phyloP scores from a whole-genome alignment of 176 grass and related monocot species.

The Tuctoria greenei region DNA sequence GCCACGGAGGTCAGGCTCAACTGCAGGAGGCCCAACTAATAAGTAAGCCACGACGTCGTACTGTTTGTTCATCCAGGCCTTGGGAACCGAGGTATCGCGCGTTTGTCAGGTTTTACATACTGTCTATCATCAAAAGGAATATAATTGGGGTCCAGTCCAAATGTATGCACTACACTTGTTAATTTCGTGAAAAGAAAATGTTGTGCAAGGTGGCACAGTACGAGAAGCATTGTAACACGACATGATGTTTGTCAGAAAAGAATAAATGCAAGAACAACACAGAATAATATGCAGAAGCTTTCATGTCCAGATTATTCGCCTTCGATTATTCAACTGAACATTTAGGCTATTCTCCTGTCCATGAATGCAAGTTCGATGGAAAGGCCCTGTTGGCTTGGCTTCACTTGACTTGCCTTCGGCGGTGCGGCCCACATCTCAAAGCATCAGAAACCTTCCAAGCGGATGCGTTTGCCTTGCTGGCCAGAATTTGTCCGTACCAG shows the following conservation, averaged over 20 bases:
- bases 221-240: neutral
- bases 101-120: neutral
- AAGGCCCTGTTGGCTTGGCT: neutral
- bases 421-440: neutral
- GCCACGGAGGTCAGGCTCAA: constrained; percentile 68
- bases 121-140: neutral
- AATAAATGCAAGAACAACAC: neutral
- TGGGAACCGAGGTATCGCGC: constrained; percentile 41
- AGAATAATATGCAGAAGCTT: neutral
- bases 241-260: neutral
- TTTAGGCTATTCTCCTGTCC: too few relatives aligned
- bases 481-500: neutral
- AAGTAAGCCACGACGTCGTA: too few relatives aligned
- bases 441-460: neutral
- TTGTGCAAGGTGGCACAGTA: neutral
- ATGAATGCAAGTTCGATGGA: too few relatives aligned
- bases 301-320: neutral
- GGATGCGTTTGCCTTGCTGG: neutral
- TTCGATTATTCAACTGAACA: neutral
- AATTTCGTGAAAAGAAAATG: neutral
- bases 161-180: neutral
- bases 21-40: constrained; percentile 61
- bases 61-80: constrained; percentile 13
- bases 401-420: neutral
- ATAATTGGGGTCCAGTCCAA: neutral